Evolutionary conservation across 805 yeast species (phyloP).

Genomic region (Blastobotrys muscicola): DNA sequence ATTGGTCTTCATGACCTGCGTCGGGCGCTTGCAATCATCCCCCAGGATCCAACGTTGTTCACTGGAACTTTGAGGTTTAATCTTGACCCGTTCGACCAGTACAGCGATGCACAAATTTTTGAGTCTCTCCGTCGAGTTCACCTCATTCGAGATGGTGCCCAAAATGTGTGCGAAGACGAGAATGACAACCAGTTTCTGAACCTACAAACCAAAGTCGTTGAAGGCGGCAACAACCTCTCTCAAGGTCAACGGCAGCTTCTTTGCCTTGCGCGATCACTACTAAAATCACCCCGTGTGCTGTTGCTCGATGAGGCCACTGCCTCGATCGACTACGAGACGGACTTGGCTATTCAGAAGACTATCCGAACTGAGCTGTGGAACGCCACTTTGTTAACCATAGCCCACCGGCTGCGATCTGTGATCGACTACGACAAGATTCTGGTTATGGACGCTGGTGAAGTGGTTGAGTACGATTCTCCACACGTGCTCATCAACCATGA

Average conservation of each 20-base stretch:
- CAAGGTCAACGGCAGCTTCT: constrained; percentile 81
- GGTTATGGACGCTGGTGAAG: too few species aligned
- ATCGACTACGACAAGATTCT: constrained; percentile 63
- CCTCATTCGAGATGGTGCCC: constrained; percentile 28
- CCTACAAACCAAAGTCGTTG: constrained; percentile 43
- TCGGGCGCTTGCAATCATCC: constrained; percentile 56
- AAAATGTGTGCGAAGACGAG: constrained; percentile 7
- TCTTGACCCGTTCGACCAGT: constrained; percentile 57
- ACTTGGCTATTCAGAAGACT: constrained; percentile 62
- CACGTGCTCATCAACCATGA: constrained; percentile 24
- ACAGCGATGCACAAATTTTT: constrained; percentile 50
- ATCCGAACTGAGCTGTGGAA: constrained; percentile 52
- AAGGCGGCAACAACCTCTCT: constrained; percentile 73
- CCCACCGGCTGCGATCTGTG: constrained; percentile 64
- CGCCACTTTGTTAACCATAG: constrained; percentile 75
- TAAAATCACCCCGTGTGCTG: constrained; percentile 62
- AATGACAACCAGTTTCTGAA: constrained; percentile 34
- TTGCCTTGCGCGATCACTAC: constrained; percentile 71
- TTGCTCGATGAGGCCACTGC: constrained; percentile 73
- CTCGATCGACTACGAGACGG: constrained; percentile 71
- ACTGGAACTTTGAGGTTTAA: constrained; percentile 60
- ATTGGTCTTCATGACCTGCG: constrained; percentile 56
- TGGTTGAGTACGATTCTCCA: too few species aligned
- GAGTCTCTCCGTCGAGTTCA: constrained; percentile 53
- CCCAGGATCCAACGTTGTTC: constrained; percentile 73